A percentile compares a stretch with the other conserved stretches of the same genome.
Evolutionary conservation across 139 green algal species (phyloP).

Genomic region (Eudorina sp.): DNA sequence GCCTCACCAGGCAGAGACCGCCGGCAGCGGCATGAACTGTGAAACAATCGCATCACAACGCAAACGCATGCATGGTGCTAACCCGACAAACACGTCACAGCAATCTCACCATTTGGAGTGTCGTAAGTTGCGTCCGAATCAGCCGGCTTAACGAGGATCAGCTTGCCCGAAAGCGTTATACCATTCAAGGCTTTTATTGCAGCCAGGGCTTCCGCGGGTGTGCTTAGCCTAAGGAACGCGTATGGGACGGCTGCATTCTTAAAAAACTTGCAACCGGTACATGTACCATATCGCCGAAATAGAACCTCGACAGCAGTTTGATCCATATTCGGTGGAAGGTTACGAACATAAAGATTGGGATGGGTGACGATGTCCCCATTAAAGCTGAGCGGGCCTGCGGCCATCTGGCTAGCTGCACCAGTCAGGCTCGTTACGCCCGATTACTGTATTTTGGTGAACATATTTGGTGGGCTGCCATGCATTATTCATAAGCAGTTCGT

Average conservation of each 20-base stretch:
- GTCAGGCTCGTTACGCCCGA: too few species aligned
- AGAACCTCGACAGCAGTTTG: slow-evolving; percentile 37
- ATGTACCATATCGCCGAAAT: not conserved
- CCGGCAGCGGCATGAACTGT: too few species aligned
- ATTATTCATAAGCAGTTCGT: too few species aligned
- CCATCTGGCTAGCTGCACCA: not conserved
- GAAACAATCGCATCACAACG: too few species aligned
- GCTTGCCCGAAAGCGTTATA: not conserved
- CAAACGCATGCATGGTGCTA: too few species aligned
- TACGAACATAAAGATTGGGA: slow-evolving; percentile 24
- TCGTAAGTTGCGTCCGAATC: slow-evolving; percentile 15
- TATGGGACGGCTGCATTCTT: slow-evolving; percentile 8
- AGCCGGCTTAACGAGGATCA: slow-evolving; percentile 22
- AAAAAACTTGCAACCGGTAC: slow-evolving; percentile 47
- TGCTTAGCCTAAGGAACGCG: slow-evolving; percentile 3
- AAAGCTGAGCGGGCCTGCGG: not conserved
- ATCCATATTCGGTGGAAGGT: slow-evolving; percentile 13
- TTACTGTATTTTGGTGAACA: too few species aligned
- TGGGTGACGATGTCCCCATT: slow-evolving; percentile 2
- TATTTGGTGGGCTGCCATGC: too few species aligned
- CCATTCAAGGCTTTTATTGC: slow-evolving; percentile 8
- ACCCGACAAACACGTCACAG: too few species aligned
- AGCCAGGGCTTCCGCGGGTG: not conserved
- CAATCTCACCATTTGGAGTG: slow-evolving; percentile 3
- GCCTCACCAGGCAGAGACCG: too few species aligned